A percentile compares a stretch with the other conserved stretches of the same genome.
Conservation (phyloP, 331 rosid species). For the Stylosanthes scabra region DNA sequence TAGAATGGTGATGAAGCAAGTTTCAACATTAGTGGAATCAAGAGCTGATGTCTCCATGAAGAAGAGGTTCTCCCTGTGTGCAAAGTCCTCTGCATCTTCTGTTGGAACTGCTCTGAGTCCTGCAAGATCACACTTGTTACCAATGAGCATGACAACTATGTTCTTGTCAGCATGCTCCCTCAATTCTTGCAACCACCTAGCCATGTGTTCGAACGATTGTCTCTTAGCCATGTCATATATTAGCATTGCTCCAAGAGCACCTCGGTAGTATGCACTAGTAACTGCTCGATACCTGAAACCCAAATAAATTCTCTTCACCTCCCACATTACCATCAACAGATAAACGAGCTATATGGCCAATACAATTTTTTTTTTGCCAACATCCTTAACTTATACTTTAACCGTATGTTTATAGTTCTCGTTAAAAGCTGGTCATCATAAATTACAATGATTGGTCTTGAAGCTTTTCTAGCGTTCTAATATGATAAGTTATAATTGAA, state of each 20-base stretch:
- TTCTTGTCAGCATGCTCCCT: constrained; percentile 84
- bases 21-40: constrained; percentile 86
- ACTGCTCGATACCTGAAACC: constrained; percentile 81
- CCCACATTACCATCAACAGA: no score
- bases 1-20: constrained; percentile 77
- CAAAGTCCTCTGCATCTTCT: constrained; percentile 93
- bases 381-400: no score
- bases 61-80: constrained; percentile 89
- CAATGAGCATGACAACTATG: constrained; percentile 82
- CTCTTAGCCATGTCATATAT: constrained; percentile 91
- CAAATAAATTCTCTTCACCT: no score
- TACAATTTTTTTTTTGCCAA: no score
- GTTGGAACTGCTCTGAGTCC: constrained; percentile 86
- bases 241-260: constrained; percentile 98
- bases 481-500: no score
- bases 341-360: no score
- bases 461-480: no score
- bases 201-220: constrained; percentile 94
- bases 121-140: constrained; percentile 85
- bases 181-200: constrained; percentile 87
- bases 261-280: constrained; percentile 93
- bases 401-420: no score
- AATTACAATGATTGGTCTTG: no score
- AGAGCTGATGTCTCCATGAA: constrained; percentile 97
- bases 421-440: no score